Evolutionary conservation across 1,139 yeast species (phyloP), one percentile per base, ranked within the genome.

Genomic region (Diutina ranongensis): DNA sequence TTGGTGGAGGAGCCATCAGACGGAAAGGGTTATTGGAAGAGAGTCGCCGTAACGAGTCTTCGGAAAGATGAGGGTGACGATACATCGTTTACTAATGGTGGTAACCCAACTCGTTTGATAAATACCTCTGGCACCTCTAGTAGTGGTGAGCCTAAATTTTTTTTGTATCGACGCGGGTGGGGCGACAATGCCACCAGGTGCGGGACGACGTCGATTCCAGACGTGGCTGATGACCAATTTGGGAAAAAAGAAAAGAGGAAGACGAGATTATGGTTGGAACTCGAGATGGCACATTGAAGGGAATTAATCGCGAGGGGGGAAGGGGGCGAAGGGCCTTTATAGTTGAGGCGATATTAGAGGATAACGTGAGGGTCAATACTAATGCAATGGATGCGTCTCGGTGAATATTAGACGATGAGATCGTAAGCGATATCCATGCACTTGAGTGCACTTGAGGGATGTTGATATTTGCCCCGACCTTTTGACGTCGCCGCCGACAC

Each of bases 1-100:
- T 15, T 8, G 20, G 32, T 12, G 34, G 35, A 46, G 53, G 52
- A 3, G 53, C 54, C 52, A 56, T 38, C 33, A 54, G 59, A 51
- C 84, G 68, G 58, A 78, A 78, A 18, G 84, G 84, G 53, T 78
- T 78, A 55, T 76, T 76, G 27, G 78, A 67, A 13, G 82, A 76
- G 50, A 74, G 67, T 47, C 80, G 45, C 31, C 40, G 45, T 21
- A 42, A 19, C 28, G 31, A 20, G 31, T 42, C 45, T 25, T 33
- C 31, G 28, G 45, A 42, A 7, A 32, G 16, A 34, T 42, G 22
- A 4, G 36, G 28, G 8, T 21, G 27, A 15, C 35, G 36, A 19
- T 42, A 32, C 45, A 42, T 42, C 27, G 8, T 18, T 28, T 4
- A n/a, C 34, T 31, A 12, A 12, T 12, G n/a, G n/a, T n/a, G n/a